Evolutionary conservation across 306 rosid genomes (phyloP), one percentile per base, ranked within the genome.

Genomic region (Trifolium repens): DNA sequence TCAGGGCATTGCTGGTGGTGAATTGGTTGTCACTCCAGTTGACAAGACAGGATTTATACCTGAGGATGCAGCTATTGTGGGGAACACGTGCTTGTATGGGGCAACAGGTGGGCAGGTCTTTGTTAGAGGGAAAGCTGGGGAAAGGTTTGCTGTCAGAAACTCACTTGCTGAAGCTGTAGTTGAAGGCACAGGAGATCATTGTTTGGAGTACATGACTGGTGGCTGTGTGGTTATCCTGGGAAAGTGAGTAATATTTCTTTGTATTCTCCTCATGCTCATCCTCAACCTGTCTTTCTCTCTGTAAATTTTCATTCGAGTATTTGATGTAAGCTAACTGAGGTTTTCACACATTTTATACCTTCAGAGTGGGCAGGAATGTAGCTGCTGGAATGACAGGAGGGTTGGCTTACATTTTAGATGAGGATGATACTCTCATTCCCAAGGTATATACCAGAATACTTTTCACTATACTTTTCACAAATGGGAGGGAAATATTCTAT

Each of bases 301-400:
- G 50, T 71, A 17, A n/a, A 67, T 54, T 49, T 63, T 35, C 78
- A 64, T 77, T 34, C 24, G 75, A 44, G 77, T 47, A 53, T 77
- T 60, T 42, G 65, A 40, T 34, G 71, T 69, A 39, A 34, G 32
- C 67, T 27, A 44, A 27, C 60, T 78, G 78, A 78, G 78, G 34
- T 43, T 32, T 40, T 80, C 69, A 57, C 84, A 15, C 68, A 16
- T 69, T 83, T 55, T 72, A 49, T 61, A 86, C 66, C 58, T 76
- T 81, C 63, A 94, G 98, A 86, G 98, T 94, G 86, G 98, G 98
- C 73, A 90, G 98, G 89, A 94, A 94, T 80, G 98, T 94, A 42
- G 98, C 98, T 81, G 97, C 97, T 86, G 98, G 98, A 79, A 94
- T 94, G 98, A 94, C 97, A 10, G 98, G 98, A 79, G 98, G 98